Evolutionary conservation across 192 early-diverging fungal species (phyloP), one percentile per base, ranked within the genome.

Genomic region (Backusella luteola): DNA sequence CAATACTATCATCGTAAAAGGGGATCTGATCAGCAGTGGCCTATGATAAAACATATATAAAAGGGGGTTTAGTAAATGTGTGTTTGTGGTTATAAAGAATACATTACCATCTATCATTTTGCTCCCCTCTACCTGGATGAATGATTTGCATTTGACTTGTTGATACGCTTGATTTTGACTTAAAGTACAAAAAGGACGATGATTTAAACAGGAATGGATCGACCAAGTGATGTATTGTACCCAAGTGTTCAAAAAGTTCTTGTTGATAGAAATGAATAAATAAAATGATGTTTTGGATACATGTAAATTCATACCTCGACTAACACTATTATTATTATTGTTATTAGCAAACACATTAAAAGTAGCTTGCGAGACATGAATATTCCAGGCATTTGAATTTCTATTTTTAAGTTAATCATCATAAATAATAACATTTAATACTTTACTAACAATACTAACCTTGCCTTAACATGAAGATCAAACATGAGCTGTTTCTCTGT

Each of bases 401-500:
- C 72, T 73, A 59, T 12, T 12, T 49, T 49, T 49, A 49, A 49
- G 46, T 49, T n/a, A n/a, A 49, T 49, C 19, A 39, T 39, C 38
- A 39, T 39, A 3, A 39, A 12, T 63, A 59, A 63, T 29, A 63
- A 14, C 1, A 59, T 23, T 23, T 26, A 26, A 23, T 29, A 14
- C 1, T 63, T 63, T 26, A 63, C 11, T 63, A 63, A 29, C 11
- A 23, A 26, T 63, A 63, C 49, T 59, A 35, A 73, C 72, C 34
- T 73, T 29, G 72, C 72, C 39, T n/a, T 34, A 11, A 73, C 72
- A 73, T 38, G 34, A 34, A 73, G 72, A 56, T 73, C 44, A 73
- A 73, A 73, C 32, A 73, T 73, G 17, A 73, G 44, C 52, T 73
- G 49, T 26, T 73, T 73, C 34, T 73, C 49, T 32, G 72, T 73